These are phyloP conservation scores for Lactifluus volemus DNA, from an alignment of 768 basidiomycete genomes.

Conservation along the genomic window DNA sequence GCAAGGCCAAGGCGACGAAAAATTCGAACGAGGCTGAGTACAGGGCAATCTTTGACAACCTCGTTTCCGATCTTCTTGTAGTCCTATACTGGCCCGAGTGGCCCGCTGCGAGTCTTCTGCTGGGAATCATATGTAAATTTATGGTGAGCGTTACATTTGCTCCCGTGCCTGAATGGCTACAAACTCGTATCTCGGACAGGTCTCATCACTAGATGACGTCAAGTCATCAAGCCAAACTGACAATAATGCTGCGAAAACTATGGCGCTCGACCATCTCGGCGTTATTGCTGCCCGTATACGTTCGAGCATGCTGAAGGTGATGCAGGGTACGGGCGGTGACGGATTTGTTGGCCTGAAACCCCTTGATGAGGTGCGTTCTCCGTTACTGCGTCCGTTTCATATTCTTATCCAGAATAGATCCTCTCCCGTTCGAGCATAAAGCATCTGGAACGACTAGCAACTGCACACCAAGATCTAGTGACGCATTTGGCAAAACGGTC, in stretches of 20 bases:
- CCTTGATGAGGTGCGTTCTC: conserved; percentile 57
- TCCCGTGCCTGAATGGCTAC: not conserved
- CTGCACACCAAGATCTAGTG: conserved; percentile 55
- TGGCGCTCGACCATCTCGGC: conserved; percentile 90
- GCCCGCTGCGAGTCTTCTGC: conserved; percentile 82
- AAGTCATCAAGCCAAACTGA: conserved; percentile 60
- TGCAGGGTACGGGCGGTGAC: conserved; percentile 27
- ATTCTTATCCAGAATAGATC: conserved; percentile 34
- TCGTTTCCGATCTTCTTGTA: conserved; percentile 78
- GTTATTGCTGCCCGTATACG: conserved; percentile 82
- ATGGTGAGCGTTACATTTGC: conserved; percentile 48
- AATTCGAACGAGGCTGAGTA: conserved; percentile 94
- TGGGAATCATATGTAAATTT: conserved; percentile 72
- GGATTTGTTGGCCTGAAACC: conserved; percentile 38
- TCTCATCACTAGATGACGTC: conserved; percentile 73
- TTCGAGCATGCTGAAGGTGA: conserved; percentile 39
- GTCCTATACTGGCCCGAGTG: conserved; percentile 96
- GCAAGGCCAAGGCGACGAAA: conserved; percentile 81
- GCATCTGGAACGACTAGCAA: conserved; percentile 49
- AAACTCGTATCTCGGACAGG: conserved; percentile 35
- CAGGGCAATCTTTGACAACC: conserved; percentile 82
- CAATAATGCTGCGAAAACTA: conserved; percentile 75
- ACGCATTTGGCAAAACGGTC: conserved; percentile 62
- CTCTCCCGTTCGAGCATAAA: conserved; percentile 41
- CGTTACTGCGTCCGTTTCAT: not conserved